A percentile compares a stretch with the other conserved stretches of the same genome.
Evolutionary conservation across 768 basidiomycete genomes (phyloP).

Genomic region (Agrocybe pediades): DNA sequence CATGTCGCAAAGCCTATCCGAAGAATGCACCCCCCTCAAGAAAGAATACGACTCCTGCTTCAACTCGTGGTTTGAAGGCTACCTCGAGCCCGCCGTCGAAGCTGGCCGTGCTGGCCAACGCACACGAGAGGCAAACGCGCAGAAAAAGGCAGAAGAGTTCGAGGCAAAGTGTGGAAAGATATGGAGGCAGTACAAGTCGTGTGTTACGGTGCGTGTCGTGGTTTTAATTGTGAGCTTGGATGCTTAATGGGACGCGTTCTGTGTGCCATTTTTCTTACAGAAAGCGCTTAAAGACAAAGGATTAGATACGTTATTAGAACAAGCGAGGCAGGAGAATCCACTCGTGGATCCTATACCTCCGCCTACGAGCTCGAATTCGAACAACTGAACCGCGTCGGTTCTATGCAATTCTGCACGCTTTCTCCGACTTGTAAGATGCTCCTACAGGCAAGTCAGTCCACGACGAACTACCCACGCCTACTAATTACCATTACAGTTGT

Average conservation of each 20-base stretch:
- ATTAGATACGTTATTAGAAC: slow-evolving; percentile 72
- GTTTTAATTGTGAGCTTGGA: background rate
- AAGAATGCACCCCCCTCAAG: slow-evolving; percentile 89
- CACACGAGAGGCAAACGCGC: slow-evolving; percentile 46
- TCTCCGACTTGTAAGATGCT: too few relatives aligned
- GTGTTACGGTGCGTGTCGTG: slow-evolving; percentile 69
- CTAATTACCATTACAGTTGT: too few relatives aligned
- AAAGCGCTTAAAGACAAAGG: slow-evolving; percentile 80
- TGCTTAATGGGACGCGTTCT: background rate
- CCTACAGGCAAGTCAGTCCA: too few relatives aligned
- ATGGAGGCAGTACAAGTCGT: slow-evolving; percentile 79
- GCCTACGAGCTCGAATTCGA: slow-evolving; percentile 13
- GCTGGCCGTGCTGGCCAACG: too few relatives aligned
- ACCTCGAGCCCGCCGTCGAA: slow-evolving; percentile 79
- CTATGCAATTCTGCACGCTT: too few relatives aligned
- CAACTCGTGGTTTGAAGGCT: slow-evolving; percentile 88
- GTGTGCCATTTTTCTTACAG: slow-evolving; percentile 35
- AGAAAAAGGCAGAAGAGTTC: slow-evolving; percentile 85
- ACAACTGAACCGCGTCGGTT: background rate
- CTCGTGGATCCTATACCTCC: slow-evolving; percentile 60
- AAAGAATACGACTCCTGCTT: slow-evolving; percentile 92
- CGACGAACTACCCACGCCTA: too few relatives aligned
- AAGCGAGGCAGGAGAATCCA: slow-evolving; percentile 82
- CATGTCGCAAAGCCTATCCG: slow-evolving; percentile 82
- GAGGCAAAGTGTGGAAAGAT: slow-evolving; percentile 81